Evolutionary conservation across 768 basidiomycete species (phyloP), one percentile per base, ranked within the genome.

Genomic region (Hysterangium stoloniferum): DNA sequence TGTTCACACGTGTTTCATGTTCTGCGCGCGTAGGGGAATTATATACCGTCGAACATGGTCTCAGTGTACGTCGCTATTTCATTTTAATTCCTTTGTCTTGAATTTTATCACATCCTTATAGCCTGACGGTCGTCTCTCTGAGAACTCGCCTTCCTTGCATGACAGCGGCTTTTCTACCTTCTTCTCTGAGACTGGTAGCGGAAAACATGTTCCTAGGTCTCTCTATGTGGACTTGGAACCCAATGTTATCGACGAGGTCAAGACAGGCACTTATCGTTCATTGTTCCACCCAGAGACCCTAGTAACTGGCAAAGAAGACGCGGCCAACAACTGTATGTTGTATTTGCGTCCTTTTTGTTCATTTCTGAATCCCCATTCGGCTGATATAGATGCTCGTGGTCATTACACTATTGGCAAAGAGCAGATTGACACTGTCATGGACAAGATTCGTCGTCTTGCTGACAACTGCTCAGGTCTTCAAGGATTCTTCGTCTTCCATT

Each of bases 401-500:
- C 94, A 98, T 69, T 96, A 96, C 74, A 97, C 95, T 54, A 82
- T 99, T 64, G 95, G 95, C 59, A 99, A 98, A 71, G 95, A 97
- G 69, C 81, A 93, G 60, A 93, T 99, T 62, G 95, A 97, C 70
- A 80, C 78, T 15, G 93, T 95, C 45, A 86, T 96, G 80, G 95
- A 99, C 72, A 93, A 87, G 64, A 76, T 96, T 59, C 88, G 95
- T 64, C 82, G 86, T 58, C 79, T 99, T 47, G 86, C 95, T 50
- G 95, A 99, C 68, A 94, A 94, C 75, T 97, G 95, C 73, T 77
- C 79, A 48, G 95, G 95, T 61, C 83, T 98, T 24, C 95, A 98
- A 68, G 95, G 95, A 55, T 99, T 98, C 78, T 98, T 98, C 66
- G 92, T 96, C 60, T 98, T 98, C 84, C 95, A 97, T 76, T 99